These are phyloP conservation scores for Metarhizium anisopliae DNA, from an alignment of 2,329 filamentous ascomycete genomes.

Conservation along the genomic window DNA sequence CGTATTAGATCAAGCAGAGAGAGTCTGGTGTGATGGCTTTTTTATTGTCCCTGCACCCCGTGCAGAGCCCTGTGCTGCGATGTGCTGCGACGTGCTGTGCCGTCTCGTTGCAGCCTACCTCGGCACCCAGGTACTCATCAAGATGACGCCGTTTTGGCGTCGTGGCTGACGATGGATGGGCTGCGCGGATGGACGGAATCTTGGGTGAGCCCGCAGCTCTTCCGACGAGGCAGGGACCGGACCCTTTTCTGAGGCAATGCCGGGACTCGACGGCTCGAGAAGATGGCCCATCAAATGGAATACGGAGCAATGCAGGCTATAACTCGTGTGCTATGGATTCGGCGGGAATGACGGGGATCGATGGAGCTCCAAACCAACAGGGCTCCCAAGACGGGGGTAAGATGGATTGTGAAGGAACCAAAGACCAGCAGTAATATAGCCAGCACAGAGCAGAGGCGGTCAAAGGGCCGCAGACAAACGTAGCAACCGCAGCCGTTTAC, in stretches of 20 bases:
- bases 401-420: not conserved
- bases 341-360: not conserved
- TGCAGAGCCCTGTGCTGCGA: not conserved
- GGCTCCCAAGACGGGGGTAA: not conserved
- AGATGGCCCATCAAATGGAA: too few relatives aligned
- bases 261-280: too few relatives aligned
- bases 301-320: too few relatives aligned
- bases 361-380: not conserved
- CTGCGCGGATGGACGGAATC: not conserved
- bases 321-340: not conserved
- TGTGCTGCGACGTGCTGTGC: not conserved
- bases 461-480: too few relatives aligned
- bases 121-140: too few relatives aligned
- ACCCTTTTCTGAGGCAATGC: not conserved
- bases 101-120: not conserved
- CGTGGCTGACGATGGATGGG: slow-evolving; percentile 1
- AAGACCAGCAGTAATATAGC: too few relatives aligned
- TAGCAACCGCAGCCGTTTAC: not conserved
- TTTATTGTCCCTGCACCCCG: too few relatives aligned
- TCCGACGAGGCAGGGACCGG: not conserved
- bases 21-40: too few relatives aligned
- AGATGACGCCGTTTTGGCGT: not conserved
- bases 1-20: too few relatives aligned
- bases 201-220: not conserved
- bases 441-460: too few relatives aligned